A percentile compares a stretch with the other conserved stretches of the same genome.
Conservation (phyloP, 345 rosid genomes). For the Rhodamnia rubescens region DNA sequence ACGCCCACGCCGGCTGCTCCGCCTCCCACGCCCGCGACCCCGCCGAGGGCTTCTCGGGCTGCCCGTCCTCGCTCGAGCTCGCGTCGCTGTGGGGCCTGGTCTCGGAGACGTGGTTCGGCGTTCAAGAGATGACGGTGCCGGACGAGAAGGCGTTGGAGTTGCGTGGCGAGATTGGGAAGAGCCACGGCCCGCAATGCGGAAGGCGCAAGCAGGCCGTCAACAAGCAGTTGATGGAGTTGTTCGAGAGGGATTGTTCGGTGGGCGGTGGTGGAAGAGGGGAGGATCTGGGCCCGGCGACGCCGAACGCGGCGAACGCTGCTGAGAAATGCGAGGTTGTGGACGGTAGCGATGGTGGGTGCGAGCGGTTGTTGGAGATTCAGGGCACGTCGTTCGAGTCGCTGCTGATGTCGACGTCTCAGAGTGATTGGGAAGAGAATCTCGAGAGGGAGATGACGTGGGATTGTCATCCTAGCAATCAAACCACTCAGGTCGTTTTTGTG, state of each 20-base stretch:
- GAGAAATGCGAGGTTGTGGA: background rate
- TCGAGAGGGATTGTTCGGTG: conserved; percentile 16
- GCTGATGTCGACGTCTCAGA: conserved; percentile 16
- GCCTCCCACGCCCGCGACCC: conserved; percentile 2
- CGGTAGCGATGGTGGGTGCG: background rate
- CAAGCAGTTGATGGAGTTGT: conserved; percentile 57
- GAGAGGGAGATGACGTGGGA: conserved; percentile 11
- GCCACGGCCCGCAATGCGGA: conserved; percentile 28
- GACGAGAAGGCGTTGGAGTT: background rate
- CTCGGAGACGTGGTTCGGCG: conserved; percentile 1
- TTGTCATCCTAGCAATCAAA: conserved; percentile 16
- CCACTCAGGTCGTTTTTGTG: conserved; percentile 40
- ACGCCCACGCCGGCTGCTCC: conserved; percentile 3
- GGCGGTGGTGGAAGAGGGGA: background rate
- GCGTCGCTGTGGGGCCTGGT: conserved; percentile 15
- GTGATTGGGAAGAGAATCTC: conserved; percentile 11
- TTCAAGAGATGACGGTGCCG: background rate
- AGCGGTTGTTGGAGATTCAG: background rate
- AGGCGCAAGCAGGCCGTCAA: conserved; percentile 43
- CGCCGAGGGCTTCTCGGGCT: conserved; percentile 26
- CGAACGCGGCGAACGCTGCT: background rate
- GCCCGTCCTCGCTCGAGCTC: conserved; percentile 21
- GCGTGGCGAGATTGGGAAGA: background rate
- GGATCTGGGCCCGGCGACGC: background rate
- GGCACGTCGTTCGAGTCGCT: conserved; percentile 18